Evolutionary conservation across 2,329 filamentous ascomycete genomes (phyloP).

Genomic region (Stemphylium lycopersici): DNA sequence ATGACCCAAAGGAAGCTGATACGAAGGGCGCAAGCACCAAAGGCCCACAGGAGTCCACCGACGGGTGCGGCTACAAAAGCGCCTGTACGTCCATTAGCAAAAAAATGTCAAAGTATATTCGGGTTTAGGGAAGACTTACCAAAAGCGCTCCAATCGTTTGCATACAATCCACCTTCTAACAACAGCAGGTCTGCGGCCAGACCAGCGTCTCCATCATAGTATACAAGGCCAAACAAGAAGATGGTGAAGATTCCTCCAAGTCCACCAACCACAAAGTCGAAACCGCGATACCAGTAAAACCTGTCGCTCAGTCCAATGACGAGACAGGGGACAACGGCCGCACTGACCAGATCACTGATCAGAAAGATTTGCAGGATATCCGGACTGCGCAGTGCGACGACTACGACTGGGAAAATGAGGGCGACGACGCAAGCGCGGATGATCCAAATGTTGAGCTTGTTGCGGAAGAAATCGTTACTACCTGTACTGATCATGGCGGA

Average conservation of each 20-base stretch:
- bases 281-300: slow-evolving; percentile 76
- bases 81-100: slow-evolving; percentile 38
- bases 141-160: slow-evolving; percentile 79
- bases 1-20: slow-evolving; percentile 63
- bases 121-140: slow-evolving; percentile 51
- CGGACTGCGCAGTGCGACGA: slow-evolving; percentile 75
- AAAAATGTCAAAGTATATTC: background rate
- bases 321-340: slow-evolving; percentile 75
- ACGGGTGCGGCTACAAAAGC: slow-evolving; percentile 81
- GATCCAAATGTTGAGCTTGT: slow-evolving; percentile 76
- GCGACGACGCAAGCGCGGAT: slow-evolving; percentile 73
- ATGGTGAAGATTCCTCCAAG: slow-evolving; percentile 79
- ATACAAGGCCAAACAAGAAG: slow-evolving; percentile 80
- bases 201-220: slow-evolving; percentile 72
- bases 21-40: slow-evolving; percentile 66
- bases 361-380: slow-evolving; percentile 82
- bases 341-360: slow-evolving; percentile 79
- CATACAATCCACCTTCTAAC: slow-evolving; percentile 75
- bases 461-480: slow-evolving; percentile 84
- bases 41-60: slow-evolving; percentile 74
- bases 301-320: slow-evolving; percentile 72
- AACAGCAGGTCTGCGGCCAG: slow-evolving; percentile 72
- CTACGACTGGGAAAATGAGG: slow-evolving; percentile 74
- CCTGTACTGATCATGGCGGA: slow-evolving; percentile 84
- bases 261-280: slow-evolving; percentile 79